phyloP scores from a whole-genome alignment of 78 protist genomes.

The Andalucia godoyi region DNA sequence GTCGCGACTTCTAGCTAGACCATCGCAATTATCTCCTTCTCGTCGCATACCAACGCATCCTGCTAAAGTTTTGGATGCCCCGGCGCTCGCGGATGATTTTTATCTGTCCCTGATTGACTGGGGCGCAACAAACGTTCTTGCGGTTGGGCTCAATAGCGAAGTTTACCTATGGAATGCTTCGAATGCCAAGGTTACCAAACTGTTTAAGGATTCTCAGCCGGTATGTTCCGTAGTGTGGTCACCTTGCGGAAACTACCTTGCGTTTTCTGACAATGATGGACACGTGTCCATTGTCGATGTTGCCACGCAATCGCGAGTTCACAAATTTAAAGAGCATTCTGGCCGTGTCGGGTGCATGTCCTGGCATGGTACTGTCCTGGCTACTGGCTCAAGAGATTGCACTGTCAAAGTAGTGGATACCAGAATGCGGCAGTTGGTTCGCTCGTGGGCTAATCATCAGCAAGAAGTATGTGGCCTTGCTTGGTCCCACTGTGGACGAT shows the following conservation, averaged over 20 bases:
- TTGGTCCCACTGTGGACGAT: constrained; percentile 89
- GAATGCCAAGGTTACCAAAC: constrained; percentile 57
- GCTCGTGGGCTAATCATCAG: constrained; percentile 52
- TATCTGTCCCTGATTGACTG: constrained; percentile 97
- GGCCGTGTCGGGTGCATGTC: constrained; percentile 90
- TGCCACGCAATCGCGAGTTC: constrained; percentile 30
- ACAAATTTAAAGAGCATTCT: constrained; percentile 81
- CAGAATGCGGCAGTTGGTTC: constrained; percentile 33
- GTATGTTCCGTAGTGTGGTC: constrained; percentile 76
- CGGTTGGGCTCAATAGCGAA: constrained; percentile 85
- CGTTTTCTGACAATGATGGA: constrained; percentile 81
- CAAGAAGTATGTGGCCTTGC: constrained; percentile 95
- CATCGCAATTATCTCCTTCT: too few species aligned
- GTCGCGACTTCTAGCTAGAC: too few species aligned
- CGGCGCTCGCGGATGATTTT: constrained; percentile 92
- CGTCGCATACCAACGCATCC: constrained; percentile 63
- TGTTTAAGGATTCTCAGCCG: constrained; percentile 39
- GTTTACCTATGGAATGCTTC: constrained; percentile 97
- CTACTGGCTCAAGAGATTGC: constrained; percentile 81
- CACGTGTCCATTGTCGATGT: constrained; percentile 86
- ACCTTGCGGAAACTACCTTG: constrained; percentile 68
- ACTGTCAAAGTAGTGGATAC: constrained; percentile 83
- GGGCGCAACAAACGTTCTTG: constrained; percentile 69
- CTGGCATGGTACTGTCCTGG: constrained; percentile 88
- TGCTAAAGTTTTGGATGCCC: constrained; percentile 85